Evolutionary conservation across 2,329 filamentous ascomycete species (phyloP).

Genomic region (Byssochlamys sp.): DNA sequence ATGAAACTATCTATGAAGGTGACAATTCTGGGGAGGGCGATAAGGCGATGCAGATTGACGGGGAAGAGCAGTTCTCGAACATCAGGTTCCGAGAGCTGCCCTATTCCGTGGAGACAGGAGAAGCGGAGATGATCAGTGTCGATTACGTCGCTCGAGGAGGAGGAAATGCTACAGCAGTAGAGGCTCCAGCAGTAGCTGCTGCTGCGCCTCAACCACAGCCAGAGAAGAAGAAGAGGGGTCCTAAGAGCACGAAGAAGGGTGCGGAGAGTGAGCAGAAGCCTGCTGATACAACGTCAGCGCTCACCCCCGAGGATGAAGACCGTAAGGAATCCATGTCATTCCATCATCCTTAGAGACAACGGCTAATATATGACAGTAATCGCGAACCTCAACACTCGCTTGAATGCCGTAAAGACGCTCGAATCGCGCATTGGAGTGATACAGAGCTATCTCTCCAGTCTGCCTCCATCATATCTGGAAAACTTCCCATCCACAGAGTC

Average conservation of each 20-base stretch:
- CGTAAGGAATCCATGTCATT: slow-evolving; percentile 28
- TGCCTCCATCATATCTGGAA: slow-evolving; percentile 57
- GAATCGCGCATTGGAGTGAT: slow-evolving; percentile 65
- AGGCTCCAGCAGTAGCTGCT: slow-evolving; percentile 13
- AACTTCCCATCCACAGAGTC: slow-evolving; percentile 28
- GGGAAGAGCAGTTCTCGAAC: slow-evolving; percentile 47
- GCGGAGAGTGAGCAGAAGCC: slow-evolving; percentile 20
- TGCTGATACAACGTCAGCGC: slow-evolving; percentile 21
- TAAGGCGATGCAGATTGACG: slow-evolving; percentile 63
- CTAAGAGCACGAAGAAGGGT: slow-evolving; percentile 24
- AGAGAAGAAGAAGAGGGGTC: slow-evolving; percentile 19
- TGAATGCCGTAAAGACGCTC: slow-evolving; percentile 90
- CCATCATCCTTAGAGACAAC: slow-evolving; percentile 1
- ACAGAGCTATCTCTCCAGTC: slow-evolving; percentile 63
- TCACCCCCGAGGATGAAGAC: slow-evolving; percentile 57
- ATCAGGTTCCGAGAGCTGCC: slow-evolving; percentile 73
- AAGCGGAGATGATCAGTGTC: slow-evolving; percentile 95
- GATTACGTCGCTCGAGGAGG: slow-evolving; percentile 82
- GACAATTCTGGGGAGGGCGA: slow-evolving; percentile 50
- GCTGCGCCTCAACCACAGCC: slow-evolving; percentile 6
- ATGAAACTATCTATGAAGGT: slow-evolving; percentile 73
- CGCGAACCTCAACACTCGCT: slow-evolving; percentile 67
- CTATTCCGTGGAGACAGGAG: slow-evolving; percentile 83
- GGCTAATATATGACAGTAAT: slow-evolving; percentile 38
- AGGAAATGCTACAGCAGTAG: slow-evolving; percentile 63